These are phyloP conservation scores for Porcisia hertigi DNA, from an alignment of 208 protist species.

Conservation along the genomic window DNA sequence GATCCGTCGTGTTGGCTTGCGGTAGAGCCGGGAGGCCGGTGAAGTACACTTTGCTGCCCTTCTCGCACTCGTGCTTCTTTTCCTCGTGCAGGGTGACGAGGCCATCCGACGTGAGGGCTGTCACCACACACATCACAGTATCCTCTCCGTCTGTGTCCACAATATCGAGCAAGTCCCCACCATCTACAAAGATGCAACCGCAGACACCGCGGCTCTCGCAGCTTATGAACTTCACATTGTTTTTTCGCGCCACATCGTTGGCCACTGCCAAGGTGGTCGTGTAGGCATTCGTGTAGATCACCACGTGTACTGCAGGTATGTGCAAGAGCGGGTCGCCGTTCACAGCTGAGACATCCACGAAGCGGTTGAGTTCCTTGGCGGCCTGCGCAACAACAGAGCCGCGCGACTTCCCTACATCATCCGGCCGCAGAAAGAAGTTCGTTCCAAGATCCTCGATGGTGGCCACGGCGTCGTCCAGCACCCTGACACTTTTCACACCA, in stretches of 20 bases:
- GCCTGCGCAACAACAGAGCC: constrained; percentile 49
- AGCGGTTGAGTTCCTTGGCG: constrained; percentile 90
- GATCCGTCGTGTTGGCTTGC: constrained; percentile 43
- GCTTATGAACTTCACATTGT: constrained; percentile 78
- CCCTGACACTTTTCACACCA: constrained; percentile 68
- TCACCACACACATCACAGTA: constrained; percentile 79
- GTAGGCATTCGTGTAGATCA: constrained; percentile 77
- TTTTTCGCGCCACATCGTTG: constrained; percentile 57
- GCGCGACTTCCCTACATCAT: constrained; percentile 67
- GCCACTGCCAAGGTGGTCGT: constrained; percentile 53
- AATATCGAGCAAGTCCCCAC: constrained; percentile 59
- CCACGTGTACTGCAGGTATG: constrained; percentile 55
- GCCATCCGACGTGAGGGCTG: constrained; percentile 60
- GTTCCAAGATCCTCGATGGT: constrained; percentile 67
- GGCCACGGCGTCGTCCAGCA: constrained; percentile 58
- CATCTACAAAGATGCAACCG: constrained; percentile 87
- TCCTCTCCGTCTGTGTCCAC: constrained; percentile 89
- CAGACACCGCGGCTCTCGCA: constrained; percentile 82
- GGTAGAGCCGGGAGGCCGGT: constrained; percentile 60
- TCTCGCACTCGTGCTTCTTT: constrained; percentile 86
- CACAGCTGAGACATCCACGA: constrained; percentile 67
- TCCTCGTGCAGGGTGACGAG: constrained; percentile 88
- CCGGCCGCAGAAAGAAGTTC: constrained; percentile 76
- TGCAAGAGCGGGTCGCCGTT: constrained; percentile 25
- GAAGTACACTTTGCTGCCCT: constrained; percentile 82